Percentiles rank a stretch among this genome's conserved stretches.
phyloP scores from a whole-genome alignment of 140 eudicot genomes.

The Cichorium intybus region DNA sequence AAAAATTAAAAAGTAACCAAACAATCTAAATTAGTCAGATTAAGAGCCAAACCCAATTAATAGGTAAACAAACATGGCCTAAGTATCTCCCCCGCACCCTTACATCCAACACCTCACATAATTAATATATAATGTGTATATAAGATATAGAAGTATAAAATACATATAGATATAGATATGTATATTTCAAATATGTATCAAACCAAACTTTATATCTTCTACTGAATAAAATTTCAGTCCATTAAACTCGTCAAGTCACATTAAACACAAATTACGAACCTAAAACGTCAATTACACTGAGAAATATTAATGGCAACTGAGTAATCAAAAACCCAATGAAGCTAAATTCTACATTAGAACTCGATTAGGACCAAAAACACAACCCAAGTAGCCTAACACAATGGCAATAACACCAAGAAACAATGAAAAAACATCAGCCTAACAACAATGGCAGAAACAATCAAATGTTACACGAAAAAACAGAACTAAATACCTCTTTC shows the following conservation, averaged over 20 bases:
- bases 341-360: constrained; percentile 12
- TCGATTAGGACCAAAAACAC: background rate
- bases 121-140: too few species aligned
- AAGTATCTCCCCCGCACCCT: too few species aligned
- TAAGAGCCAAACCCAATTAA: too few species aligned
- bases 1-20: too few species aligned
- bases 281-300: background rate
- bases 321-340: constrained; percentile 9
- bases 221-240: background rate
- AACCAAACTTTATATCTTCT: too few species aligned
- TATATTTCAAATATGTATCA: background rate
- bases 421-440: background rate
- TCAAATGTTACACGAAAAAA: constrained; percentile 7
- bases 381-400: constrained; percentile 17
- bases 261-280: background rate
- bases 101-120: too few species aligned
- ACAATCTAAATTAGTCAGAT: too few species aligned
- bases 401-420: constrained; percentile 16
- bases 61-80: too few species aligned
- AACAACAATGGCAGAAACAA: constrained; percentile 18
- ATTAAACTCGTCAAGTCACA: background rate
- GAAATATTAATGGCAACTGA: background rate
- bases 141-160: too few species aligned
- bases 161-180: too few species aligned
- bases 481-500: constrained; percentile 14